Evolutionary conservation across 352 stramenopile species (phyloP).

Genomic region (Thalassiosira hispida): DNA sequence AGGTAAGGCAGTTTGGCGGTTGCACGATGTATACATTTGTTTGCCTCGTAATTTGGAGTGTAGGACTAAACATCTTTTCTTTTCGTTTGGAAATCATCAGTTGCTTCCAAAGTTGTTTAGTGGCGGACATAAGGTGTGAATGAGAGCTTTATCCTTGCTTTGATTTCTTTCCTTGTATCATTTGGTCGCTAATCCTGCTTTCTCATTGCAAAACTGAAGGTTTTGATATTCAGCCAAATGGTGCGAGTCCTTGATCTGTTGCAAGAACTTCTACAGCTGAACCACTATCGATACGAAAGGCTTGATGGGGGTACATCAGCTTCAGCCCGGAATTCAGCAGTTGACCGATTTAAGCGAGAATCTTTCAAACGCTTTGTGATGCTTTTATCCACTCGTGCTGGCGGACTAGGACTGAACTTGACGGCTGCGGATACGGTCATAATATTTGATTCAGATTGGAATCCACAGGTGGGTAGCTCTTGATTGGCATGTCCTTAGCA

Average conservation of each 20-base stretch:
- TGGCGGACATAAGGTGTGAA: conserved; percentile 93
- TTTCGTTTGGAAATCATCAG: conserved; percentile 61
- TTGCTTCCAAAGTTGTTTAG: conserved; percentile 95
- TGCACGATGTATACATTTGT: not conserved
- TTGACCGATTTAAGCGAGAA: conserved; percentile 97
- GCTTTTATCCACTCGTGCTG: conserved; percentile 93
- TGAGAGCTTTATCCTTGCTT: conserved; percentile 49
- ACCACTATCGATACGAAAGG: conserved; percentile 93
- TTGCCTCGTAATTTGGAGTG: not conserved
- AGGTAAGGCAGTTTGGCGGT: conserved; percentile 25
- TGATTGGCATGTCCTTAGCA: not conserved
- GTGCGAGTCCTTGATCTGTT: conserved; percentile 95
- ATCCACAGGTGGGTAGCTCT: conserved; percentile 85
- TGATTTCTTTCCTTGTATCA: conserved; percentile 90
- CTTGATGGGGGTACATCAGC: conserved; percentile 96
- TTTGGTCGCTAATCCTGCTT: too few relatives aligned
- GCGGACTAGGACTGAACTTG: conserved; percentile 96
- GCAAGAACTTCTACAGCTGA: conserved; percentile 92
- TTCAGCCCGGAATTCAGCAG: conserved; percentile 91
- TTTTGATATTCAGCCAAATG: conserved; percentile 99
- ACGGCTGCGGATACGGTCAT: conserved; percentile 97
- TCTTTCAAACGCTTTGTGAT: conserved; percentile 98
- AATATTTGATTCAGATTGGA: conserved; percentile 99
- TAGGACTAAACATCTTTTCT: not conserved
- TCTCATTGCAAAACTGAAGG: too few relatives aligned